Base-by-base conservation (phyloP, 176 grass and related monocot species). In the Hsuehochloa calcarea region DNA sequence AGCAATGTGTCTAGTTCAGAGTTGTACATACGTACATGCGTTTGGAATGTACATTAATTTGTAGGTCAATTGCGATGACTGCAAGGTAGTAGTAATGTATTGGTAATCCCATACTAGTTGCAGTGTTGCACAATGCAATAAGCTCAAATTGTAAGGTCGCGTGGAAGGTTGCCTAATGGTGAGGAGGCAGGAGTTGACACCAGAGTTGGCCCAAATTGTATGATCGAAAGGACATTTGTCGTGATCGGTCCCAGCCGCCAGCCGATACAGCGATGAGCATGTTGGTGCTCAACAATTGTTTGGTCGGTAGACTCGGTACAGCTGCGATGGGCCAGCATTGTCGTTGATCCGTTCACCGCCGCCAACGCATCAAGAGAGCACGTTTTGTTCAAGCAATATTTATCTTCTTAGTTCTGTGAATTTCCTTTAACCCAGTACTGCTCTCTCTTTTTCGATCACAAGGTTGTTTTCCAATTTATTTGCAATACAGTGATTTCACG, bases 41-140 rank as follows among this genome's bases (percentile, higher is more conserved):
- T 15, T 6, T 31, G 5, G 55, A 23, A 34, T 77, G 46, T 68
- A 85, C 23, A 68, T 77, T n/a, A n/a, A n/a, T 85, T 67, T n/a
- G n/a, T 68, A 68, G 55, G 19, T 0, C 17, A n/a, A 29, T 47
- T 64, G 81, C 35, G 19, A 23, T 50, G 26, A 10, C 10, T 17
- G 52, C 26, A 14, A 22, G 67, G 31, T 66, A 23, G 56, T 10
- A 29, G 61, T 15, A 63, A 29, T 14, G 15, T 31, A 16, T 13
- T 31, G 63, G 6, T 8, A 65, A 65, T 65, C 17, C 27, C 22
- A 0, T 31, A 29, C 56, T 7, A 15, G 35, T 12, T 60, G 8
- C 63, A 58, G 6, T 8, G 35, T 12, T 60, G 8, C 63, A 58
- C 3, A 68, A 6, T 78, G 73, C 54, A 85, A 85, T 46, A 77